A percentile compares a stretch with the other conserved stretches of the same genome.
These are phyloP conservation scores for Pythium periplocum DNA, from an alignment of 352 stramenopile genomes.

Conservation along the genomic window DNA sequence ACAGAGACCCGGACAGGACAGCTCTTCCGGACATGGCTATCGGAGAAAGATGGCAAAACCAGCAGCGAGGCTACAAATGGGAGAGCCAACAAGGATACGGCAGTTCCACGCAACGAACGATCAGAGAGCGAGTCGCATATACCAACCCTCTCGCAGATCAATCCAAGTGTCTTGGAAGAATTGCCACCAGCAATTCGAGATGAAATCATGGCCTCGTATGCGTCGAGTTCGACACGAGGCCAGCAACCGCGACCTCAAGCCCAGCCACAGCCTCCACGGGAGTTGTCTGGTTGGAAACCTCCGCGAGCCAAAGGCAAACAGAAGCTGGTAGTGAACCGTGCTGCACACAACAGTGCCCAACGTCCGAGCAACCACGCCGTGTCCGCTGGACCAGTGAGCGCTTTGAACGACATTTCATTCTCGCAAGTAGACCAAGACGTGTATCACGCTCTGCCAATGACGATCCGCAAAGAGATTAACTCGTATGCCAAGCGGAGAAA, in stretches of 20 bases:
- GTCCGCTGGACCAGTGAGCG: conserved; percentile 10
- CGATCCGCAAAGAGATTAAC: conserved; percentile 68
- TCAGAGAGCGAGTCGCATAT: neutral
- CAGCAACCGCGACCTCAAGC: too few relatives aligned
- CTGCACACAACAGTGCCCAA: too few relatives aligned
- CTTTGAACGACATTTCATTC: conserved; percentile 62
- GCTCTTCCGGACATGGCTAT: conserved; percentile 52
- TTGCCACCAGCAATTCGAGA: conserved; percentile 44
- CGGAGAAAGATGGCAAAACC: conserved; percentile 16
- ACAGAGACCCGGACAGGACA: conserved; percentile 26
- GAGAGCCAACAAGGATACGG: neutral
- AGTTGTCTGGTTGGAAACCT: neutral
- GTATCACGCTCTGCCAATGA: conserved; percentile 61
- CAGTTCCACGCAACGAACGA: neutral
- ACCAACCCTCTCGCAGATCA: conserved; percentile 54
- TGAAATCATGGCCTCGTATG: conserved; percentile 48
- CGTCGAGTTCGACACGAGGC: neutral
- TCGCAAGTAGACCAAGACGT: conserved; percentile 80
- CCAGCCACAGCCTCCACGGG: too few relatives aligned
- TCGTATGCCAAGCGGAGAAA: conserved; percentile 42
- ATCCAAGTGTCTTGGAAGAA: conserved; percentile 51
- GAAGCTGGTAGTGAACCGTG: conserved; percentile 3
- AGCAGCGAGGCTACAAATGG: conserved; percentile 1
- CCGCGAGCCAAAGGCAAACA: conserved; percentile 18
- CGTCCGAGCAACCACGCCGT: too few relatives aligned